Conservation (phyloP, 2,329 filamentous ascomycete species). For the Chaetomium globosum region DNA sequence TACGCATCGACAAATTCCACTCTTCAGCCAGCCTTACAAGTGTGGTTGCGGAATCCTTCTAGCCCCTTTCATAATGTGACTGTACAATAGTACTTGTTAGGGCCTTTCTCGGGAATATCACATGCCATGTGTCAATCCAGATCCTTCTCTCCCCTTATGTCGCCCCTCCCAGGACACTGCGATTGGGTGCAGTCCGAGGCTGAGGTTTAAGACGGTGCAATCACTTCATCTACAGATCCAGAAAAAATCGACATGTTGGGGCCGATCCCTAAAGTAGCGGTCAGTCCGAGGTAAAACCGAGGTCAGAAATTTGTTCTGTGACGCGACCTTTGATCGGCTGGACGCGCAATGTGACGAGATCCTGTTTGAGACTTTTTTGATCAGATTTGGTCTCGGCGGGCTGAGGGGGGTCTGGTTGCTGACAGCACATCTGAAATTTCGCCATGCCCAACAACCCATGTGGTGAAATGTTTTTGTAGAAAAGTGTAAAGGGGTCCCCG, state of each 20-base stretch:
- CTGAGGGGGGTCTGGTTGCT: too few relatives aligned
- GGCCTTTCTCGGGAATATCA: too few relatives aligned
- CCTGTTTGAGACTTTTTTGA: too few relatives aligned
- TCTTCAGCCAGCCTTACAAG: not conserved
- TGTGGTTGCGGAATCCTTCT: not conserved
- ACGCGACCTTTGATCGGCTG: not conserved
- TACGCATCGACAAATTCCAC: too few relatives aligned
- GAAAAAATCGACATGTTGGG: not conserved
- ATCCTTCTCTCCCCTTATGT: not conserved
- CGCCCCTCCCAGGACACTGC: not conserved
- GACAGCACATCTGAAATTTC: too few relatives aligned
- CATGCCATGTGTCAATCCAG: not conserved
- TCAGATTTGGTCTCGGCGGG: too few relatives aligned
- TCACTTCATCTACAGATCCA: not conserved
- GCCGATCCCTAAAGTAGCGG: not conserved
- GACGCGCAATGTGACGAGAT: too few relatives aligned
- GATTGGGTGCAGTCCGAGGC: not conserved
- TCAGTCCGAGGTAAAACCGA: conserved; percentile 1
- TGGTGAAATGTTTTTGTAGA: too few relatives aligned
- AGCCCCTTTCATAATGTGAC: not conserved
- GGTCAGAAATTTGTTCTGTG: not conserved
- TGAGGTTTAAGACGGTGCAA: too few relatives aligned
- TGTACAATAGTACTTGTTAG: not conserved
- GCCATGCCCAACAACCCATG: too few relatives aligned
- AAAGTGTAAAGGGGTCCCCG: too few relatives aligned